Conservation (phyloP, 352 stramenopile species). For the Elongisporangium prolatum region DNA sequence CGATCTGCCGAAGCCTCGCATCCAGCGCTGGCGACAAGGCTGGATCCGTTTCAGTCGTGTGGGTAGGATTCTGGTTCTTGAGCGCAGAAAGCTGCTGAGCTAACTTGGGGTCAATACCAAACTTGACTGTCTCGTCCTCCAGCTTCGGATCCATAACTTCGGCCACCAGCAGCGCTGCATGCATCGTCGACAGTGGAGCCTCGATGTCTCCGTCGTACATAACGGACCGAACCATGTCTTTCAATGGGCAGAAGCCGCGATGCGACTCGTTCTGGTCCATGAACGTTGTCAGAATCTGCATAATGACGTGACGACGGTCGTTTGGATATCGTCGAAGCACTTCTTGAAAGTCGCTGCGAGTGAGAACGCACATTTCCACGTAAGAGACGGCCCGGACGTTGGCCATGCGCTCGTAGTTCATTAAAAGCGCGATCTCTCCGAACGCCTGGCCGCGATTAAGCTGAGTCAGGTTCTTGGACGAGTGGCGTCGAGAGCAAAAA, state of each 20-base stretch:
- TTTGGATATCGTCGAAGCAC: constrained; percentile 24
- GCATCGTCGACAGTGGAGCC: neutral
- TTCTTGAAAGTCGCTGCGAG: constrained; percentile 22
- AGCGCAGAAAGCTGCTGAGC: neutral
- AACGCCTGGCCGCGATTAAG: constrained; percentile 32
- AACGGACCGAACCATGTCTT: constrained; percentile 18
- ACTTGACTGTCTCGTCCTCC: constrained; percentile 19
- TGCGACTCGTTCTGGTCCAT: constrained; percentile 28
- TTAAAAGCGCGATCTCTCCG: constrained; percentile 43
- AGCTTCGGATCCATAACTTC: constrained; percentile 17
- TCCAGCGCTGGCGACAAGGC: neutral
- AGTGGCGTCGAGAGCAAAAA: too few relatives aligned
- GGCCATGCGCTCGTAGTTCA: constrained; percentile 36
- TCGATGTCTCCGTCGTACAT: neutral
- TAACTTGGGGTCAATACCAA: constrained; percentile 13
- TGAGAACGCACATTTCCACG: constrained; percentile 43
- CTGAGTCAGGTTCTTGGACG: neutral
- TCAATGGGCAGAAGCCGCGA: constrained; percentile 19
- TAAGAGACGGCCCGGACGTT: constrained; percentile 37
- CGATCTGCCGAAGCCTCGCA: neutral
- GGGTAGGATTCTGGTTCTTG: neutral
- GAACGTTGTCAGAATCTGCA: constrained; percentile 26
- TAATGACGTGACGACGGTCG: constrained; percentile 26
- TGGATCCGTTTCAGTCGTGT: too few relatives aligned
- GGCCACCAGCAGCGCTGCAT: neutral